Evolutionary conservation across 768 basidiomycete species (phyloP), one percentile per base, ranked within the genome.

Genomic region (Strobilomyces echinocephalus): DNA sequence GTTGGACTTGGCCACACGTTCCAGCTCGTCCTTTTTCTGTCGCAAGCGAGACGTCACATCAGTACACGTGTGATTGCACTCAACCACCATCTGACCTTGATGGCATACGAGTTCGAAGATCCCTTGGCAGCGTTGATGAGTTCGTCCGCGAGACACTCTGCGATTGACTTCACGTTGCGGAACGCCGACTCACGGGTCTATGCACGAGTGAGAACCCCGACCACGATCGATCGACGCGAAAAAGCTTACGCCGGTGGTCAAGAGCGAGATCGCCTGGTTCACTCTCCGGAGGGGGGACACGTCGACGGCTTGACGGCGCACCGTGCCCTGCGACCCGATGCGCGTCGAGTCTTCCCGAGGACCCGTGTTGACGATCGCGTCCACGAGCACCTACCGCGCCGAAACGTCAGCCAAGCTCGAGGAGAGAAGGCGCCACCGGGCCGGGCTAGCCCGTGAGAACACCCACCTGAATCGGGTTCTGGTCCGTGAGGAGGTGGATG

Each of bases 1-100:
- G 81, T 99, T 99, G 76, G 94, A 97, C 80, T 97, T 98, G 79
- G 97, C 97, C 53, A 99, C 97, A 81, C 95, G 95, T 81, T 99
- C 95, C 61, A 99, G 85, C 76, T 99, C 95, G 75, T 97, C 95
- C 80, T 95, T 97, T 91, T 95, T 95, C 92, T 91, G 69, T 55
- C 34, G 41, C 5, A 53, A 5, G 21, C 20, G 5, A 30, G 3
- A 0, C 10, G 14, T 50, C 33, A 6, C 10, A 35, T 58, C 39
- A 66, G 38, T 41, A 30, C 51, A 41, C 16, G 36, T 20, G 12
- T 26, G 4, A 50, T 35, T 6, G 1, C 49, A 20, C 20, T 10
- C 14, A 8, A 20, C 31, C 65, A 9, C 14, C 16, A 8, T 34
- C 75, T 43, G 42, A 90, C 89, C 91, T 97, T 98, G 83, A 99